Conservation (phyloP, 345 rosid genomes). For the Isatis tinctoria region DNA sequence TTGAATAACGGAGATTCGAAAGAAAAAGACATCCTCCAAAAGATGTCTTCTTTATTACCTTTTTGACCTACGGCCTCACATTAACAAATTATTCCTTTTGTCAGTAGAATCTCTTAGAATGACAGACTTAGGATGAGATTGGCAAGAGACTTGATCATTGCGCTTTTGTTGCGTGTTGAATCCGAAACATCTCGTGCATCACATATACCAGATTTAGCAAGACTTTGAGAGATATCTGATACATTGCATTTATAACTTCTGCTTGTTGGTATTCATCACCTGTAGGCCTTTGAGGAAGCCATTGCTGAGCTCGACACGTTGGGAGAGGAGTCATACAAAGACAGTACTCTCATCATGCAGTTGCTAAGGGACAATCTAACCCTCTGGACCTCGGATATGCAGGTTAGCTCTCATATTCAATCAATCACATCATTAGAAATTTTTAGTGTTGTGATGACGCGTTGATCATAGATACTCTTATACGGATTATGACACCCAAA, state of each 20-base stretch:
- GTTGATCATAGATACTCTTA: neutral
- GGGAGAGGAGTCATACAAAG: constrained; percentile 65
- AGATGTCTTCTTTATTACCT: constrained; percentile 14
- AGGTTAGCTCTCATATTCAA: constrained; percentile 32
- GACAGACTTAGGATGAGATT: neutral
- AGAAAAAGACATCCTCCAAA: constrained; percentile 11
- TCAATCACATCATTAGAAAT: neutral
- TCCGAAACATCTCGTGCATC: neutral
- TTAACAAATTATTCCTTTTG: constrained; percentile 17
- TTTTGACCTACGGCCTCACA: constrained; percentile 7
- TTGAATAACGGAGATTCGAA: constrained; percentile 18
- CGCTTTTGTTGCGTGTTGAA: neutral
- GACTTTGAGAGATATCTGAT: neutral
- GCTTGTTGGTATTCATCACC: neutral
- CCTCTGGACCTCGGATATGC: constrained; percentile 62
- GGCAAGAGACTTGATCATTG: neutral
- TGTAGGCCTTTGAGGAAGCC: constrained; percentile 67
- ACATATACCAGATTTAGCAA: neutral
- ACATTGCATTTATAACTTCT: neutral
- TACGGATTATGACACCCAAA: neutral
- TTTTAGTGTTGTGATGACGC: neutral
- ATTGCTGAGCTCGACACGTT: constrained; percentile 65
- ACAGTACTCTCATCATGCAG: constrained; percentile 66
- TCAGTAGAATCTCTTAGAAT: constrained; percentile 17
- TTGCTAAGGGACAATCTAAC: constrained; percentile 59